Evolutionary conservation across 2,329 filamentous ascomycete genomes (phyloP).

Genomic region (Coleophoma cylindrospora): DNA sequence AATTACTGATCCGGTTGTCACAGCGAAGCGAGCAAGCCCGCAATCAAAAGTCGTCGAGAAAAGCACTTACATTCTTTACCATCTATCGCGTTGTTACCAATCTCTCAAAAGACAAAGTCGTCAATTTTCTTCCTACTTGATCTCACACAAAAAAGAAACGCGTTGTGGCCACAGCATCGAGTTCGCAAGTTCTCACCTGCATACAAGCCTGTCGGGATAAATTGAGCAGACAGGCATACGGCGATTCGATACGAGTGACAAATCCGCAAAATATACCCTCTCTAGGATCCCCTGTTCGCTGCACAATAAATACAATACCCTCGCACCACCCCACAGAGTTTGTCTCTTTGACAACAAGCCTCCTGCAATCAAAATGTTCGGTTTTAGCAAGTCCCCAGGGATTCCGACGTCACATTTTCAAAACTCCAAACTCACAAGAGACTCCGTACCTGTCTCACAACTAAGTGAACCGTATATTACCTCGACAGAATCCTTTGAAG

Average conservation of each 20-base stretch:
- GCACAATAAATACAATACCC: not conserved
- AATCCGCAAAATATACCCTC: constrained; percentile 9
- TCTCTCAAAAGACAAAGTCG: not conserved
- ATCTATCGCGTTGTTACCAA: not conserved
- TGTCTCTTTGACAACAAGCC: constrained; percentile 7
- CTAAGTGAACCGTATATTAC: not conserved
- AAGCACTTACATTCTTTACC: not conserved
- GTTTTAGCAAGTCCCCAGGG: constrained; percentile 10
- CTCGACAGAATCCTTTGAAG: constrained; percentile 43
- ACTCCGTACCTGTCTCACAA: not conserved
- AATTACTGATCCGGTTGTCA: not conserved
- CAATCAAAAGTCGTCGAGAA: not conserved
- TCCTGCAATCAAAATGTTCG: constrained; percentile 21
- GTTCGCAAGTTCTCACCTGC: not conserved
- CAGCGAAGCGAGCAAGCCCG: not conserved
- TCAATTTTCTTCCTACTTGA: not conserved
- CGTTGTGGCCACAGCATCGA: not conserved
- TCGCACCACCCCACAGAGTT: constrained; percentile 1
- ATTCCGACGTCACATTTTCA: constrained; percentile 9
- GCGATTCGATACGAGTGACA: constrained; percentile 2
- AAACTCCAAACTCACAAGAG: constrained; percentile 7
- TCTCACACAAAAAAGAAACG: not conserved
- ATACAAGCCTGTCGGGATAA: not conserved
- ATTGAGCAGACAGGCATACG: constrained; percentile 8
- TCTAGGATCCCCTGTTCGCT: constrained; percentile 10